Base-by-base conservation (phyloP, 306 rosid genomes). In the Quercus variabilis region DNA sequence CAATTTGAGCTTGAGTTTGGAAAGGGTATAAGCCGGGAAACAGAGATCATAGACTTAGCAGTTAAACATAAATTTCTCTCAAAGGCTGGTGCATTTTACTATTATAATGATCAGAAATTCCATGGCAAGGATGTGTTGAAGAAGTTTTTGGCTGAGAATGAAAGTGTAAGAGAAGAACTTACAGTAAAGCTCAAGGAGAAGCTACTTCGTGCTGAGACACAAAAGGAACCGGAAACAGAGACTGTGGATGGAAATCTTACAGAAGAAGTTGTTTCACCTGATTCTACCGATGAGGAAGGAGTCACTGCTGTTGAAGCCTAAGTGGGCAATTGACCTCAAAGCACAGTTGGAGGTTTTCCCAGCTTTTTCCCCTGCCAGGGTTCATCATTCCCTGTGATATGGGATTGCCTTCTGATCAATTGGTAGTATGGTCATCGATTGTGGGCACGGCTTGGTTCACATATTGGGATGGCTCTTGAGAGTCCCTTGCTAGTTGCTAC, bases 1-100 rank as follows among this genome's bases (percentile, higher is more conserved):
- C 90, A 86, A 75, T 86, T 95, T 55, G 99, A 95, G 88, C 95
- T 95, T 13, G 91, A 91, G 91, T 92, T 91, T 86, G 99, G 99
- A 30, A 92, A 90, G 87, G 98, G 99, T 43, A 90, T 95, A 81
- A 78, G 88, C 73, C 89, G 79, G 55, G 90, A 74, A 82, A 75
- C 91, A 0, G 97, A 95, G 81, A 74, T 91, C 56, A 83, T 95
- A 46, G 92, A 90, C 1, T 85, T 95, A 56, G 91, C 92, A 19
- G 6, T 91, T 80, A 91, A 95, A 83, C 72, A 88, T 84, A 91
- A 88, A 77, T 74, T 91, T 62, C 71, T 92, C 72, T 64, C 83
- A 4, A 86, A 90, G 82, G 77, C 86, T 57, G 91, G 90, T 59
- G 4, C 91, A 71, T 64, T 79, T 81, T 94, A 76, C 59, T 10